Conservation (phyloP, 352 stramenopile genomes). For the Aphanomyces invadans region DNA sequence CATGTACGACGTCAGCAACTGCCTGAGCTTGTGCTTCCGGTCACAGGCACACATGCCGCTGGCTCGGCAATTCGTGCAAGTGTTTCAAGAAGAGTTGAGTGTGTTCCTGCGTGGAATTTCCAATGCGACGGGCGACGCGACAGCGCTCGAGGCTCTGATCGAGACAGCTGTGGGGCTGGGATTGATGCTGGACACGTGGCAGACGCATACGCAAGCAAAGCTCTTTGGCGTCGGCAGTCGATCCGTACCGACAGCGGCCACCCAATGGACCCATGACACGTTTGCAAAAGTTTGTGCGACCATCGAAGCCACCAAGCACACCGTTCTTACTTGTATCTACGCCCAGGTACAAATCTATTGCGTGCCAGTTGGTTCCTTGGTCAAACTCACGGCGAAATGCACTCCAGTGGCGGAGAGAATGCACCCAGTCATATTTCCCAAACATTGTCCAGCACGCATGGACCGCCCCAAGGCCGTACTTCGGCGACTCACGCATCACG, state of each 20-base stretch:
- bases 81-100: slow-evolving; percentile 18
- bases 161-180: not conserved
- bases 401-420: slow-evolving; percentile 2
- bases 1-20: slow-evolving; percentile 11
- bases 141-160: slow-evolving; percentile 3
- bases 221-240: not conserved
- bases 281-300: slow-evolving; percentile 10
- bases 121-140: not conserved
- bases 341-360: no score
- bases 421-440: slow-evolving; percentile 8
- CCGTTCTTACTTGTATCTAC: not conserved
- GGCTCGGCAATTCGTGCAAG: slow-evolving; percentile 11
- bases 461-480: slow-evolving; percentile 11
- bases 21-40: not conserved
- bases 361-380: no score
- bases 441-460: slow-evolving; percentile 12
- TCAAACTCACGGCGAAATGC: no score
- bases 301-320: not conserved
- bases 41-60: not conserved
- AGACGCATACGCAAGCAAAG: not conserved
- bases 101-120: not conserved
- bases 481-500: slow-evolving; percentile 14
- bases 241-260: not conserved
- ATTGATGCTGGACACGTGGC: slow-evolving; percentile 15
- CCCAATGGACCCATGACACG: slow-evolving; percentile 12